phyloP scores from a whole-genome alignment of 2,329 filamentous ascomycete species.

The Arthroderma sp. region DNA sequence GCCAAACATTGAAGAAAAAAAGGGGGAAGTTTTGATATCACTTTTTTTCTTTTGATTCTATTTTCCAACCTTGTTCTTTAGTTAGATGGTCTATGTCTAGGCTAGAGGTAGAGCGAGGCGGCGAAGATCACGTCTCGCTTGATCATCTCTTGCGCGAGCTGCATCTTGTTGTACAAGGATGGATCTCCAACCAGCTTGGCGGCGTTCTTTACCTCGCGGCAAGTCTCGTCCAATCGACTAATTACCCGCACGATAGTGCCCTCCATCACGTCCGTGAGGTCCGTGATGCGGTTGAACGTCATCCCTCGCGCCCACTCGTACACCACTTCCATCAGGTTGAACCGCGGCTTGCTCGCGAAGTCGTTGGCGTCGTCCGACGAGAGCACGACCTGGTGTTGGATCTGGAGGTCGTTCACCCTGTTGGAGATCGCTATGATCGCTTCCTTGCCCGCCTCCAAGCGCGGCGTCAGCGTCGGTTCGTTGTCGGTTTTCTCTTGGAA shows the following conservation, averaged over 20 bases:
- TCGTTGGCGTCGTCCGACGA: conserved; percentile 84
- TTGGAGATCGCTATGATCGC: conserved; percentile 84
- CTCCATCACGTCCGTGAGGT: conserved; percentile 89
- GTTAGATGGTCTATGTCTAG: neutral
- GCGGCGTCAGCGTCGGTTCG: conserved; percentile 67
- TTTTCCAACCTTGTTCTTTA: too few relatives aligned
- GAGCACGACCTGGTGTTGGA: conserved; percentile 80
- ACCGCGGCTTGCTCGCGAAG: conserved; percentile 74
- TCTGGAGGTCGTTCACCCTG: conserved; percentile 83
- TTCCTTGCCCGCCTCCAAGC: conserved; percentile 67
- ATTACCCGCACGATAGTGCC: conserved; percentile 95
- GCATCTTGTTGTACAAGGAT: conserved; percentile 89
- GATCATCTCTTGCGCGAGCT: conserved; percentile 92
- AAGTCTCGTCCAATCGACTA: conserved; percentile 87
- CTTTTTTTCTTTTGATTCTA: too few relatives aligned
- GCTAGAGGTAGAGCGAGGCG: conserved; percentile 73
- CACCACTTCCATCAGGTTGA: conserved; percentile 92
- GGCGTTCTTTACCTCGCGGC: conserved; percentile 92
- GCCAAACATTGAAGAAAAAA: neutral
- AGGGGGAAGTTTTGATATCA: neutral
- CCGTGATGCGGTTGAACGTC: conserved; percentile 96
- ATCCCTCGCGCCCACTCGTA: conserved; percentile 98
- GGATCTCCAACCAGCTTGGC: conserved; percentile 92
- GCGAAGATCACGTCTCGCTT: conserved; percentile 90
- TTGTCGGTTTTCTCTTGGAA: conserved; percentile 93